A percentile compares a stretch with the other conserved stretches of the same genome.
Evolutionary conservation across 192 early-diverging fungal genomes (phyloP).

Genomic region (Podila verticillata): DNA sequence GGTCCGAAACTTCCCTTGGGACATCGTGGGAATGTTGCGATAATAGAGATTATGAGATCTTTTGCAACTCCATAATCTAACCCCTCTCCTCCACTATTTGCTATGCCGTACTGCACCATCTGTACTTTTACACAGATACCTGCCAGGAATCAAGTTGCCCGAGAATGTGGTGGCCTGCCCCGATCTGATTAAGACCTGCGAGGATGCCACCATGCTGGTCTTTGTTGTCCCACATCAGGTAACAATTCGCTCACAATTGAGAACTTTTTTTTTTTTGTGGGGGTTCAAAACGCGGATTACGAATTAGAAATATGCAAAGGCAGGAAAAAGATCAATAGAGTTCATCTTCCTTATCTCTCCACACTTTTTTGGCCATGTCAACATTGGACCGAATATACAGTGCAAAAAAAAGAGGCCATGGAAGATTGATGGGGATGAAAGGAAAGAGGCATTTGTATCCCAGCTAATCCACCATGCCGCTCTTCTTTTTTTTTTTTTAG

Average conservation of each 20-base stretch:
- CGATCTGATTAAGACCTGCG: slow-evolving; percentile 79
- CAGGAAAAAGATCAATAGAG: neutral
- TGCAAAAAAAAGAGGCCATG: too few relatives aligned
- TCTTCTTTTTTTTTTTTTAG: slow-evolving; percentile 47
- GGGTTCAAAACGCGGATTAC: neutral
- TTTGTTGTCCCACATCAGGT: slow-evolving; percentile 95
- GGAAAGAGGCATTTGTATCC: neutral
- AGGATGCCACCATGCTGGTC: slow-evolving; percentile 89
- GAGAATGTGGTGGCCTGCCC: slow-evolving; percentile 87
- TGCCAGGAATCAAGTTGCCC: slow-evolving; percentile 88
- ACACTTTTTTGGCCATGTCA: neutral
- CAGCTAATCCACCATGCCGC: neutral
- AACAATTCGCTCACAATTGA: neutral
- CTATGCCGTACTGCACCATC: too few relatives aligned
- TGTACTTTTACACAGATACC: slow-evolving; percentile 56
- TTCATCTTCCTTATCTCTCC: slow-evolving; percentile 3
- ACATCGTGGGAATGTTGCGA: neutral
- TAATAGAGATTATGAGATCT: neutral
- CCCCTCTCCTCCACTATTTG: too few relatives aligned
- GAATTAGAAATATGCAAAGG: neutral
- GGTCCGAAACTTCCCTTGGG: neutral
- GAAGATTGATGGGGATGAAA: too few relatives aligned
- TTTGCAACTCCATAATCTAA: neutral
- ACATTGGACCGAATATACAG: too few relatives aligned
- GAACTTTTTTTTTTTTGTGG: slow-evolving; percentile 8